A percentile compares a stretch with the other conserved stretches of the same genome.
These are phyloP conservation scores for Claviceps citrina DNA, from an alignment of 2,329 filamentous ascomycete species.

Conservation along the genomic window DNA sequence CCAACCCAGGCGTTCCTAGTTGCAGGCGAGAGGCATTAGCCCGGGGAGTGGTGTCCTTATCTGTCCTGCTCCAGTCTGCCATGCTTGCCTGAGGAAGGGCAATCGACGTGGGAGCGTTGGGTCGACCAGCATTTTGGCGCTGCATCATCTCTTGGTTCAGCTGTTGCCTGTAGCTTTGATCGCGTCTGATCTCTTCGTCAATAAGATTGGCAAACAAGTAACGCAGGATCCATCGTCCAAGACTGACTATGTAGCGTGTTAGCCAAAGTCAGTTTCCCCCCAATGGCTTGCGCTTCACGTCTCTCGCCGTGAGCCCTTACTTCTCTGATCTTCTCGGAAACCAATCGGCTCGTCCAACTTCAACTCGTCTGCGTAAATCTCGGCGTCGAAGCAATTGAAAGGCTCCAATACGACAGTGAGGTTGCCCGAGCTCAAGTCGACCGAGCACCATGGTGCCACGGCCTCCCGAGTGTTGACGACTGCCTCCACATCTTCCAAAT, in stretches of 20 bases:
- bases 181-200: constrained; percentile 75
- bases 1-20: constrained; percentile 58
- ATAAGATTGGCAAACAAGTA: constrained; percentile 84
- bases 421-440: constrained; percentile 84
- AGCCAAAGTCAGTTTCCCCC: constrained; percentile 7
- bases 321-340: constrained; percentile 86
- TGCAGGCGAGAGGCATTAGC: constrained; percentile 47
- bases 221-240: constrained; percentile 89
- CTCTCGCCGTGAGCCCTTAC: constrained; percentile 29
- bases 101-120: constrained; percentile 46
- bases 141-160: constrained; percentile 50
- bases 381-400: constrained; percentile 92
- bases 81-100: constrained; percentile 21
- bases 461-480: constrained; percentile 77
- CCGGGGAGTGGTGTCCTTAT: constrained; percentile 43
- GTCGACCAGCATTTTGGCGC: constrained; percentile 36
- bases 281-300: background rate
- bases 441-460: constrained; percentile 89
- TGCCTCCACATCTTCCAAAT: constrained; percentile 81
- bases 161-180: constrained; percentile 55
- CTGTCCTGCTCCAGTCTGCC: constrained; percentile 24
- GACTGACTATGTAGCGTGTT: constrained; percentile 49
- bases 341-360: constrained; percentile 57
- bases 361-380: constrained; percentile 89
- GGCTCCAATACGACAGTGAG: constrained; percentile 83